Percentiles rank a stretch among this genome's conserved stretches.
Evolutionary conservation across 2,329 filamentous ascomycete species (phyloP).

Genomic region (Aspergillus terreus): DNA sequence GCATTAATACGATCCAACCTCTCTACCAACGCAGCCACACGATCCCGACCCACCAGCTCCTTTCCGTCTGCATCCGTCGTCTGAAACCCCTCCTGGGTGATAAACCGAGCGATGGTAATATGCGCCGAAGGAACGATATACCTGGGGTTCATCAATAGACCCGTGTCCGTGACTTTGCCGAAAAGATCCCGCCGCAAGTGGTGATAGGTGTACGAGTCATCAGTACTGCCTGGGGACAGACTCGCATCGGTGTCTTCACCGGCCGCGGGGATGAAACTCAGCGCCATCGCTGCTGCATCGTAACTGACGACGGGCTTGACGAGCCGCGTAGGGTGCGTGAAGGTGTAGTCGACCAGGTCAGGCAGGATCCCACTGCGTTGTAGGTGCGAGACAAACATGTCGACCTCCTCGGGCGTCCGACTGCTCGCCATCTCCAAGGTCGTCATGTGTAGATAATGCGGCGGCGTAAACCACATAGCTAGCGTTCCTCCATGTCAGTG

Average conservation of each 20-base stretch:
- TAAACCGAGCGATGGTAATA: slow-evolving; percentile 79
- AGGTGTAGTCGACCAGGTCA: slow-evolving; percentile 63
- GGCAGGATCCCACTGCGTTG: slow-evolving; percentile 49
- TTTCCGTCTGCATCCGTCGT: slow-evolving; percentile 31
- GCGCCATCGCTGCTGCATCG: slow-evolving; percentile 77
- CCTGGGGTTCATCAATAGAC: slow-evolving; percentile 68
- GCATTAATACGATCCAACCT: slow-evolving; percentile 72
- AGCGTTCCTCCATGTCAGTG: background rate
- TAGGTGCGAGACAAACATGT: slow-evolving; percentile 57
- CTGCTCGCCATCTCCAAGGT: slow-evolving; percentile 81
- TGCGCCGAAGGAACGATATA: slow-evolving; percentile 90
- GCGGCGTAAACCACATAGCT: slow-evolving; percentile 86
- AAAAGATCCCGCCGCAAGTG: slow-evolving; percentile 81
- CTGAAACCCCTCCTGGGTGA: slow-evolving; percentile 59
- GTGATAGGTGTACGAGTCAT: slow-evolving; percentile 79
- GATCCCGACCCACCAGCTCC: slow-evolving; percentile 42
- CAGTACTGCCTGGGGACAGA: slow-evolving; percentile 37
- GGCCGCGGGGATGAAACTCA: slow-evolving; percentile 80
- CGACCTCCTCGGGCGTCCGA: slow-evolving; percentile 66
- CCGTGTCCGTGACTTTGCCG: slow-evolving; percentile 55
- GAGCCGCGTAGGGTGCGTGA: slow-evolving; percentile 66
- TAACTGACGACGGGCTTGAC: slow-evolving; percentile 80
- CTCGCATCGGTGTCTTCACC: slow-evolving; percentile 48
- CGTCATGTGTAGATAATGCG: slow-evolving; percentile 76
- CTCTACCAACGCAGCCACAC: slow-evolving; percentile 62